Conservation (phyloP, 805 yeast genomes). For the Kuraishia piskuri region DNA sequence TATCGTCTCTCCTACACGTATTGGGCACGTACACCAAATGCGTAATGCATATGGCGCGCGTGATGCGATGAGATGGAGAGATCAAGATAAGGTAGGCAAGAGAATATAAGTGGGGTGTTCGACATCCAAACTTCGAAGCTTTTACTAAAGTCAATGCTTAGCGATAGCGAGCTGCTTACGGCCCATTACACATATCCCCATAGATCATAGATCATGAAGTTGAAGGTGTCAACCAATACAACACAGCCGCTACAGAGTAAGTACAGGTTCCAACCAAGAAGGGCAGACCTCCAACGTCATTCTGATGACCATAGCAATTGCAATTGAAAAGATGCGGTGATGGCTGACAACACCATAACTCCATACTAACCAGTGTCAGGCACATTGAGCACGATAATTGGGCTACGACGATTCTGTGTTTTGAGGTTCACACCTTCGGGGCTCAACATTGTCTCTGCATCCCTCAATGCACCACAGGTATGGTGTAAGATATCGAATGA, state of each 20-base stretch:
- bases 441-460: constrained; percentile 42
- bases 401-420: constrained; percentile 46
- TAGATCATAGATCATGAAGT: constrained; percentile 5
- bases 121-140: too few relatives aligned
- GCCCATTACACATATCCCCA: neutral
- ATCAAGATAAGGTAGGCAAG: neutral
- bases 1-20: too few relatives aligned
- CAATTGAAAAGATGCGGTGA: too few relatives aligned
- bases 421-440: constrained; percentile 44
- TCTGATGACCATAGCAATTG: too few relatives aligned
- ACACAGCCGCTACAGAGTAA: constrained; percentile 7
- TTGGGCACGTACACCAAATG: too few relatives aligned
- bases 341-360: too few relatives aligned
- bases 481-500: constrained; percentile 50
- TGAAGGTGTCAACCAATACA: constrained; percentile 7
- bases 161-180: too few relatives aligned
- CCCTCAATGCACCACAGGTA: constrained; percentile 52
- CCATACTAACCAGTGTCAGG: constrained; percentile 18
- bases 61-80: neutral
- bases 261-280: constrained; percentile 1
- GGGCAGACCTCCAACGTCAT: too few relatives aligned
- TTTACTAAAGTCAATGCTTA: too few relatives aligned
- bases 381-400: constrained; percentile 40
- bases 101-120: too few relatives aligned
- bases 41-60: neutral